phyloP scores from a whole-genome alignment of 2,329 filamentous ascomycete genomes.

The Trichoderma hamatum region DNA sequence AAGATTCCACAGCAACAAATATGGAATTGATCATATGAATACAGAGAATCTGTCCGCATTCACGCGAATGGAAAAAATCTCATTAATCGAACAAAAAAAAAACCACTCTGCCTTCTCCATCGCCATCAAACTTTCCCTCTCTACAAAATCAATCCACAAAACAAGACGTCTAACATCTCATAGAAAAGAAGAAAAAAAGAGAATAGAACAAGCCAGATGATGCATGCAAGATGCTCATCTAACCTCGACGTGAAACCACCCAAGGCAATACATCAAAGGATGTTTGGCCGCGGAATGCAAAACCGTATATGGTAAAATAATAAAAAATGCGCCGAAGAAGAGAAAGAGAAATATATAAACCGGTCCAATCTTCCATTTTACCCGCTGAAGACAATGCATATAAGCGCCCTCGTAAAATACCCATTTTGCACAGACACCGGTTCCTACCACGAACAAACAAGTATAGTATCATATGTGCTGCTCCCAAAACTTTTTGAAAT shows the following conservation, averaged over 20 bases:
- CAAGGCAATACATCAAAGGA: background rate
- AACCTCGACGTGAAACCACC: background rate
- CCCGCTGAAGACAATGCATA: conserved; percentile 46
- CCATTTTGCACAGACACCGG: conserved; percentile 35
- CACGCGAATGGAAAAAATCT: conserved; percentile 26
- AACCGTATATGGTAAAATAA: conserved; percentile 26
- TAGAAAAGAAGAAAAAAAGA: conserved; percentile 30
- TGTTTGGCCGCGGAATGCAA: conserved; percentile 25
- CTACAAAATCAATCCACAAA: conserved; percentile 30
- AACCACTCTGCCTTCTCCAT: conserved; percentile 13
- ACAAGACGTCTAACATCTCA: conserved; percentile 30
- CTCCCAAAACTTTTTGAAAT: conserved; percentile 35
- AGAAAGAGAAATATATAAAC: conserved; percentile 12
- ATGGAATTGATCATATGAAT: conserved; percentile 15
- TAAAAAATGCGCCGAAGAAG: conserved; percentile 28
- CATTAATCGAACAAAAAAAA: conserved; percentile 33
- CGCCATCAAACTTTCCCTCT: conserved; percentile 18
- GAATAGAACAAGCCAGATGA: conserved; percentile 14
- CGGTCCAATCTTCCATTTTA: conserved; percentile 35
- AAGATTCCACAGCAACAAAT: conserved; percentile 13
- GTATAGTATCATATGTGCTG: conserved; percentile 38
- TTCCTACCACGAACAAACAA: conserved; percentile 33
- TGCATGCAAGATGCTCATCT: background rate
- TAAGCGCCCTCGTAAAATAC: conserved; percentile 40
- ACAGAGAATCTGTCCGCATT: conserved; percentile 21